Evolutionary conservation across 306 rosid species (phyloP).

Genomic region (Acacia crassicarpa): DNA sequence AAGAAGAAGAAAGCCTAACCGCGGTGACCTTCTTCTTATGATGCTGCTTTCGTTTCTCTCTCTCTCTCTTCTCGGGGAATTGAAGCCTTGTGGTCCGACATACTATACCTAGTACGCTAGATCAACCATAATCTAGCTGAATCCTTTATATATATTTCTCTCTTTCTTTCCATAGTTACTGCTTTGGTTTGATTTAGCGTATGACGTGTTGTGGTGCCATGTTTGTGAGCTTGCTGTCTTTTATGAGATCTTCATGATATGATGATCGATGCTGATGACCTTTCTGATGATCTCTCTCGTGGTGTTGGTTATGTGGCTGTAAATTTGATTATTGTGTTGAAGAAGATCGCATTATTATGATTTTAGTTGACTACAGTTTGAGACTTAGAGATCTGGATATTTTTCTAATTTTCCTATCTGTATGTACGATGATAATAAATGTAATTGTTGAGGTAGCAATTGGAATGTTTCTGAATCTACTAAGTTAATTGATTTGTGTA

Average conservation of each 20-base stretch:
- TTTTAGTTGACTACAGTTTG: neutral
- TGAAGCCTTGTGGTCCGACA: slow-evolving; percentile 86
- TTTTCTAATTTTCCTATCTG: neutral
- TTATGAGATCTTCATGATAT: slow-evolving; percentile 18
- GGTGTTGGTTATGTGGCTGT: neutral
- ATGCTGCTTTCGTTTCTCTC: neutral
- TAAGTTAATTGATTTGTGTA: neutral
- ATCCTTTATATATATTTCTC: neutral
- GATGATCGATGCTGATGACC: neutral
- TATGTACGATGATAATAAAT: neutral
- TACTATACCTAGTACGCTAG: slow-evolving; percentile 24
- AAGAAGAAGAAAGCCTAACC: slow-evolving; percentile 84
- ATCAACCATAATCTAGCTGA: slow-evolving; percentile 2
- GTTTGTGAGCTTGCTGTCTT: slow-evolving; percentile 18
- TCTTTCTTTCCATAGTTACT: neutral
- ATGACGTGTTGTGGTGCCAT: neutral
- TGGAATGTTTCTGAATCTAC: neutral
- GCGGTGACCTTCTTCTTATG: neutral
- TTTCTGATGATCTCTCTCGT: neutral
- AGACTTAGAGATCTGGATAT: neutral
- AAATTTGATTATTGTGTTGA: slow-evolving; percentile 21
- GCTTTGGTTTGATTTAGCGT: slow-evolving; percentile 30
- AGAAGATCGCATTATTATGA: neutral
- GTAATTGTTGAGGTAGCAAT: neutral
- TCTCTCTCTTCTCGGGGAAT: slow-evolving; percentile 76